Base-by-base conservation (phyloP, 805 yeast genomes). In the Ogataea allantospora region DNA sequence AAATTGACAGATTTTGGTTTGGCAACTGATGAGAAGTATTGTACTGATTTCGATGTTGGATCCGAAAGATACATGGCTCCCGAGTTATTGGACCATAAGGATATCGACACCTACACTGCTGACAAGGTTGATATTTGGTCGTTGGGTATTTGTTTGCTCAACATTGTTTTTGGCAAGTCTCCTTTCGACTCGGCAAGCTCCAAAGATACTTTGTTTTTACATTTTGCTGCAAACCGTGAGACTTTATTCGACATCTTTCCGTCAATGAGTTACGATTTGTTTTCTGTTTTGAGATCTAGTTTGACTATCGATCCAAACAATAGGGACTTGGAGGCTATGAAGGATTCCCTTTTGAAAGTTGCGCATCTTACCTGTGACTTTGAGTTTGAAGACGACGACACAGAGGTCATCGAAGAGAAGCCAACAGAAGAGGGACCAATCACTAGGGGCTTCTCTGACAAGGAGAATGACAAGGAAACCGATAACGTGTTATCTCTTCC, bases 21-120 rank as follows among this genome's bases (percentile, higher is more conserved):
- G 46, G 80, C 81, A 2, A 74, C 81, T 4, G 73, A 75, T 20
- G 58, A 63, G 21, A 65, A 66, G 31, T 62, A 65, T 30, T 80
- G 86, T 51, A 63, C 75, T 23, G 88, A 87, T 54, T 84, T 88
- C 58, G 95, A 86, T 44, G 84, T 87, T 42, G 96, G 96, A 16
- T 78, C 87, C 38, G 95, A 87, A 62, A 71, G 95, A 45, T 88
- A 88, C 62, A 88, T 88, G 97, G 95, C 96, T 0, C 97, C 97
- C 1, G 97, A 88, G 57, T 64, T 88, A 40, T 81, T 88, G 55
- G 95, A 88, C 38, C 55, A 58, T 40, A 49, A 60, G 10, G 64
- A 65, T 27, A 63, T 77, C 33, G 76, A 75, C 23, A 66, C 71
- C 28, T 89, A 88, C 58, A 83, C 83, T 51, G 87, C 95, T 7